Evolutionary conservation across 345 rosid species (phyloP), one percentile per base, ranked within the genome.

Genomic region (Ricinus communis): DNA sequence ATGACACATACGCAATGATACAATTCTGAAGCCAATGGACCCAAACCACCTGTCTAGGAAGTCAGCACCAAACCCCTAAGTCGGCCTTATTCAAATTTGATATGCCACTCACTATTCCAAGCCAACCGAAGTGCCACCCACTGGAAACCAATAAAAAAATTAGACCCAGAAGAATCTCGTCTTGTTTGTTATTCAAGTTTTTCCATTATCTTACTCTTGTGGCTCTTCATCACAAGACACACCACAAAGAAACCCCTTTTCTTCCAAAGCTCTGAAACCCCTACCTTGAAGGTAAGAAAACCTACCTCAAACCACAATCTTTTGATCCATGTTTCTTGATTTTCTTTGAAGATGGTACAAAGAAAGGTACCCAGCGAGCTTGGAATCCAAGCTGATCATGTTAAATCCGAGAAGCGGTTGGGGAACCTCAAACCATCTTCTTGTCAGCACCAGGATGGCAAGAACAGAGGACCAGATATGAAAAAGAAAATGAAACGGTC

Each of bases 401-500:
- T 70, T 65, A 86, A 84, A 71, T 65, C 85, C 7, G 87, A 84
- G 55, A 84, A 78, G 71, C 82, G 62, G 76, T 78, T 81, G 43
- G 82, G 74, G 24, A 83, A 73, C 83, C 82, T 75, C 38, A 84
- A 78, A 79, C 73, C 89, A 67, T 75, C 83, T 66, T 75, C 82
- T 68, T 71, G 66, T 63, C 87, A 76, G 59, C 62, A 78, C 75
- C 87, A 71, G 61, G 90, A 89, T 72, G 87, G 82, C 71, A 94
- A 82, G 82, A 88, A 38, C 73, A 86, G 84, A 83, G 88, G 83
- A 75, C 75, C 86, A 24, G 92, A 88, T 41, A 79, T 88, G 89
- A 87, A 82, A 84, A 91, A 83, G 87, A 89, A 77, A 64, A 87
- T 90, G 92, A 94, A 91, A 75, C 85, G 83, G 71, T 85, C 96